These are phyloP conservation scores for Trypanosomatidae sp. DNA, from an alignment of 208 protist genomes.

Conservation along the genomic window DNA sequence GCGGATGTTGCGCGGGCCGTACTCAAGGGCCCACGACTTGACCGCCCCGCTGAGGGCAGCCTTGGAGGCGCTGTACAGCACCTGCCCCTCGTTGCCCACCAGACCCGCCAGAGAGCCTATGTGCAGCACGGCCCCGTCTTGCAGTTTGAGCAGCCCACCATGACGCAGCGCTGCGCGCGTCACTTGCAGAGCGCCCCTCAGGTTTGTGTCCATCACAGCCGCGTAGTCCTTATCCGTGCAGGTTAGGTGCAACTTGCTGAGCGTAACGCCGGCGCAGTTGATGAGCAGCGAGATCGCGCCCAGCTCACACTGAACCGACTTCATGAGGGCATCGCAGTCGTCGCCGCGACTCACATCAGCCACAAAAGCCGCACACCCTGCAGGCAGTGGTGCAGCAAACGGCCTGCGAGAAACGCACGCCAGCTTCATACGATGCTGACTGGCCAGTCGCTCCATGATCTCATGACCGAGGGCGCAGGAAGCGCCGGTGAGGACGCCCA, in stretches of 20 bases:
- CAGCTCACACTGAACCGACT: constrained; percentile 36
- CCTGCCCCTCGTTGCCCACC: constrained; percentile 86
- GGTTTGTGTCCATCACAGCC: constrained; percentile 74
- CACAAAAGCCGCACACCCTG: constrained; percentile 40
- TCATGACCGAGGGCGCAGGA: constrained; percentile 63
- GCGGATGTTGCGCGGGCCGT: constrained; percentile 76
- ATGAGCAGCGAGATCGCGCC: constrained; percentile 69
- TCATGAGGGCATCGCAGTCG: constrained; percentile 63
- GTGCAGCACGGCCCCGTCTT: constrained; percentile 66
- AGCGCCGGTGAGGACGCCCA: constrained; percentile 74
- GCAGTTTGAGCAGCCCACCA: constrained; percentile 63
- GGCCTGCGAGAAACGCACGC: constrained; percentile 65
- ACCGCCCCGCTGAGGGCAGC: constrained; percentile 81
- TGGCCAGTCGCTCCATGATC: constrained; percentile 46
- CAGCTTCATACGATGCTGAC: constrained; percentile 52
- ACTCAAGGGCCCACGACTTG: constrained; percentile 86
- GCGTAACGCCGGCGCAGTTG: constrained; percentile 81
- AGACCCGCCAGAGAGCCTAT: constrained; percentile 79
- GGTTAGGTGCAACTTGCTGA: constrained; percentile 71
- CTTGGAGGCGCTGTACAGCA: constrained; percentile 91
- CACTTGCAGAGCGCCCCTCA: constrained; percentile 68
- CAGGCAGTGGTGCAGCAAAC: constrained; percentile 31
- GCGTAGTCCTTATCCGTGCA: constrained; percentile 72
- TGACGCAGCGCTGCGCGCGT: constrained; percentile 74
- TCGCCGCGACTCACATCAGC: constrained; percentile 45